Base-by-base conservation (phyloP, 805 yeast genomes). In the Isabelozyma heimii region DNA sequence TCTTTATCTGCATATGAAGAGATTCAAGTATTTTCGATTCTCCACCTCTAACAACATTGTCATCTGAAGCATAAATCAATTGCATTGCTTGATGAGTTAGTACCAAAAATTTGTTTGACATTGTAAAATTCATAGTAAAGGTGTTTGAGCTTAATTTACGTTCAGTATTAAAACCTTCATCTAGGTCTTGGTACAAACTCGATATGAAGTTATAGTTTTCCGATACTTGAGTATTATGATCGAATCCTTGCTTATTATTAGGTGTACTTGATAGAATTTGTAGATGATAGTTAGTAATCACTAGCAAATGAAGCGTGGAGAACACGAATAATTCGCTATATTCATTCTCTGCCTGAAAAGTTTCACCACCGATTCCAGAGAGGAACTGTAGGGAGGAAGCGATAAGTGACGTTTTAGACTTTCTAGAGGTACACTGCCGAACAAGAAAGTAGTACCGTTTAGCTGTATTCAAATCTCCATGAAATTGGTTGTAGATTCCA, bases 11-110 rank as follows among this genome's bases (percentile, higher is more conserved):
- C n/a, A 30, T 10, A 37, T 37, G 40, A 67, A 15, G 15, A 37
- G 17, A 15, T 1, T 37, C 40, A 14, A 12, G 10, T 5, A 89
- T 89, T 50, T 49, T 15, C 14, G 95, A 87, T 10, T 78, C 85
- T 39, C 58, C 61, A 9, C 96, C 96, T 28, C 69, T 60, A n/a
- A 88, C 67, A 37, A 61, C 67, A 13, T 43, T 35, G 14, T 15
- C 10, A 20, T 20, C 24, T 14, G 35, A 30, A 30, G 37, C 10
- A 43, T 45, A 53, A 1, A 57, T 43, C 6, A 40, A n/a, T 24
- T 52, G 30, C 4, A 59, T 46, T n/a, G 54, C 20, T 20, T 52
- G 47, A 43, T 56, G 59, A 2, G 66, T 58, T 15, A 59, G 16
- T 8, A 17, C 28, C 12, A 58, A 30, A 2, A 58, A 24, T n/a